Evolutionary conservation across 192 early-diverging fungal species (phyloP).

Genomic region (Coemansia reversa): DNA sequence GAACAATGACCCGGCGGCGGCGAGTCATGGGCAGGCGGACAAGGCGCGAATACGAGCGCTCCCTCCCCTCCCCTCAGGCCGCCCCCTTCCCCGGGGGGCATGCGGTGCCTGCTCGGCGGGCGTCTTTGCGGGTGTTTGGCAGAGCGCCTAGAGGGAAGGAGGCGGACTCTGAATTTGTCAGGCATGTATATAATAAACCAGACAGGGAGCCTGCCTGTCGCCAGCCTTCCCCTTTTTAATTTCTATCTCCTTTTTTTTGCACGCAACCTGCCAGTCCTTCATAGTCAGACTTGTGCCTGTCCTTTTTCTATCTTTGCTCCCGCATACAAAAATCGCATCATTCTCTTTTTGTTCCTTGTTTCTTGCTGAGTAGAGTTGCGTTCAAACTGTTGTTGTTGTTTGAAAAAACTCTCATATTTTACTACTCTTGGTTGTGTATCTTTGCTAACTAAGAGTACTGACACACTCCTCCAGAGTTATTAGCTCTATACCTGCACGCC

Average conservation of each 20-base stretch:
- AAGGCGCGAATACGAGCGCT: neutral
- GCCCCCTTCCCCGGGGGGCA: slow-evolving; percentile 17
- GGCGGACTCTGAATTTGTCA: slow-evolving; percentile 21
- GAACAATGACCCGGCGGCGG: slow-evolving; percentile 39
- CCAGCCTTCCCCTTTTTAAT: slow-evolving; percentile 9
- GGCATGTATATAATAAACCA: slow-evolving; percentile 16
- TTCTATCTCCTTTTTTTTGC: slow-evolving; percentile 12
- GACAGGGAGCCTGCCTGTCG: neutral
- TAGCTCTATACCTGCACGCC: neutral
- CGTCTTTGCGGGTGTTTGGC: slow-evolving; percentile 2
- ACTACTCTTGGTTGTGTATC: neutral
- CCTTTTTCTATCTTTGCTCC: slow-evolving; percentile 4
- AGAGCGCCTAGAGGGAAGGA: neutral
- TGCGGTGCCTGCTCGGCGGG: slow-evolving; percentile 6
- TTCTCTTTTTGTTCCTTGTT: neutral
- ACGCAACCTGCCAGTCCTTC: neutral
- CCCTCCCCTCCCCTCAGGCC: neutral
- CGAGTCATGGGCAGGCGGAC: slow-evolving; percentile 39
- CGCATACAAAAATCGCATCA: neutral
- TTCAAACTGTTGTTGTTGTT: neutral
- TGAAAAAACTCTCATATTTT: neutral
- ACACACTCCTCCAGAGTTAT: neutral
- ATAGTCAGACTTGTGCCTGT: neutral
- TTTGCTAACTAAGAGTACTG: neutral
- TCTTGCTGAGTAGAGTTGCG: neutral